Base-by-base conservation (phyloP, 1,139 yeast species). In the Lodderomyces pseudojiufengensis region DNA sequence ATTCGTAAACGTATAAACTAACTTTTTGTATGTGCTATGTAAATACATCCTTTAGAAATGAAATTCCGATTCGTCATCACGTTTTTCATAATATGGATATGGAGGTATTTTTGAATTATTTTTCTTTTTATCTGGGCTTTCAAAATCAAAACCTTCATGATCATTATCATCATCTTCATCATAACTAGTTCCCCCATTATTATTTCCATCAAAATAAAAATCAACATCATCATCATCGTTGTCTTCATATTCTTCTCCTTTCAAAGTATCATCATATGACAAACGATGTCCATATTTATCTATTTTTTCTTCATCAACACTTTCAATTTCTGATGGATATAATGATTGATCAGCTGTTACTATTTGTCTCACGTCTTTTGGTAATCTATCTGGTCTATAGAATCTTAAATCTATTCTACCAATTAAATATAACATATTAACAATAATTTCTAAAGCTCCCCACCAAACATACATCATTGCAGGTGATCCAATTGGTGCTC, bases 361-460 rank as follows among this genome's bases (percentile, higher is more conserved):
- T 31, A 69, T 66, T 15, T 57, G 46, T 37, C 73, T 52, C 14
- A 69, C 73, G 36, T 56, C 57, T 24, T 51, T 45, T 6, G 74
- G 73, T 39, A 76, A 59, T 41, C 60, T 57, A 50, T 82, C 92
- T 16, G 92, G 92, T 56, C 86, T 78, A 67, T 84, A 84, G 61
- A 84, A 84, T 52, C 94, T 70, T 49, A 84, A 68, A 54, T 84
- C 94, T 34, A 80, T 76, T 52, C 94, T 68, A 29, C 80, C 78
- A 21, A 78, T 55, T 31, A 84, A 56, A 55, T 78, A 80, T 31
- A 79, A 40, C 5, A 77, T 43, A 40, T 78, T 70, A 39, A 80
- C 73, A 21, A 79, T 45, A 0, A 70, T 69, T 59, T 84, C 94
- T 29, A 79, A 63, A 4, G 71, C 75, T 20, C 74, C 73, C 76